Base-by-base conservation (phyloP, 2,329 filamentous ascomycete species). In the Sporothrix euskadiensis region DNA sequence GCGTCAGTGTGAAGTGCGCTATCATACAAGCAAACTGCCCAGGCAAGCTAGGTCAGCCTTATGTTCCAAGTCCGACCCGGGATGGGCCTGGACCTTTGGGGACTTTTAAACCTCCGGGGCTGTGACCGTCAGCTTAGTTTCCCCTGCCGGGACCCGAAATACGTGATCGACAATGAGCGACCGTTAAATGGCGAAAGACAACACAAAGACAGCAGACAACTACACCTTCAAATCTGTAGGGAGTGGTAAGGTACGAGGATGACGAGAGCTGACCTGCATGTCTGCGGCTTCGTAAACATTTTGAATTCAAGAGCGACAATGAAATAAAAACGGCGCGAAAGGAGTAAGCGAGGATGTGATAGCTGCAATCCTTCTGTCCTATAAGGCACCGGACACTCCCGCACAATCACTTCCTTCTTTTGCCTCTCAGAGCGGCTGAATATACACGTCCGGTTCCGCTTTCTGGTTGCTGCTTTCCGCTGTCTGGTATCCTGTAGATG, bases 21-120 rank as follows among this genome's bases (percentile, higher is more conserved):
- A 22, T 19, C 6, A 41, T 16, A 6, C 22, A 47, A 8, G 39
- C n/a, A 30, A 47, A 47, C 10, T 47, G 22, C 56, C 4, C 1
- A 35, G 32, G 61, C 30, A n/a, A 66, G 61, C 61, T 39, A 35
- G 32, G 61, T 47, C 39, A 66, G 61, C 61, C 61, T 66, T 22
- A 66, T 66, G 61, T 16, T 66, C 39, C 39, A 41, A 30, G 8
- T 47, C n/a, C 22, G 35, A 35, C 26, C 26, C 26, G 26, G 26
- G 26, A 26, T 26, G 8, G 35, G 61, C 39, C n/a, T 47, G 26
- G 61, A n/a, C 39, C 61, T 5, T 7, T 16, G 39, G 16, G 10
- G n/a, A 44, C 9, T 26, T 26, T 4, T 8, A 65, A 19, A 65
- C n/a, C 9, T 26, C 35, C 35, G 35, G 1, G 19, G n/a, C 4